These are phyloP conservation scores for Mycena floridula DNA, from an alignment of 768 basidiomycete genomes.

Conservation along the genomic window DNA sequence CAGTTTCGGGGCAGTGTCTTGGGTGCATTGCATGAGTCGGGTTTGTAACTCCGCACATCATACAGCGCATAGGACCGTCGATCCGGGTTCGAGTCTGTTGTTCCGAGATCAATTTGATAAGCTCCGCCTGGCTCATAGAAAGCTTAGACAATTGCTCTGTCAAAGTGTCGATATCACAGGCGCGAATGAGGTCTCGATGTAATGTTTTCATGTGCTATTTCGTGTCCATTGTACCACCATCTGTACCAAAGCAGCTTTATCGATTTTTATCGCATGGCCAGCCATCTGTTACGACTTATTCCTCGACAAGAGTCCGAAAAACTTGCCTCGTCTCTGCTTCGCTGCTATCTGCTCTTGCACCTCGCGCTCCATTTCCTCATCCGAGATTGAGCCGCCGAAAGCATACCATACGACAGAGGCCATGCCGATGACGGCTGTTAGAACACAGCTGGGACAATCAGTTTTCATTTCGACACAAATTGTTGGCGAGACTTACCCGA, in stretches of 20 bases:
- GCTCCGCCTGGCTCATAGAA: neutral
- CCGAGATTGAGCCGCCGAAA: conserved; percentile 63
- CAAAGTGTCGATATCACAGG: neutral
- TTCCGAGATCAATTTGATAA: neutral
- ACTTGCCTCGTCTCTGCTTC: conserved; percentile 46
- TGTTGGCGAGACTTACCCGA: conserved; percentile 38
- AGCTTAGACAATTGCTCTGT: neutral
- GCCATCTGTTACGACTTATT: neutral
- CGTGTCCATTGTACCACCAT: no score
- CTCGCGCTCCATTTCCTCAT: conserved; percentile 78
- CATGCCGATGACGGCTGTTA: conserved; percentile 84
- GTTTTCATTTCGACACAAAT: neutral
- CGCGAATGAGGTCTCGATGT: no score
- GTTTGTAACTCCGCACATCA: no score
- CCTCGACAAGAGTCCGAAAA: conserved; percentile 31
- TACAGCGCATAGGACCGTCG: neutral
- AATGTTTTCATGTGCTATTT: no score
- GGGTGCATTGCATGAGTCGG: neutral
- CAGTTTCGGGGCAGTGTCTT: neutral
- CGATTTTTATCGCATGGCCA: no score
- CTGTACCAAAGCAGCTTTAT: no score
- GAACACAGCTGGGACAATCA: conserved; percentile 52
- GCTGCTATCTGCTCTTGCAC: conserved; percentile 46
- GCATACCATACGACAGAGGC: conserved; percentile 81
- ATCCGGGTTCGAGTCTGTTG: neutral